Percentiles rank a stretch among this genome's conserved stretches.
Evolutionary conservation across 2,329 filamentous ascomycete genomes (phyloP).

Genomic region (Sarocladiaceae sp.): DNA sequence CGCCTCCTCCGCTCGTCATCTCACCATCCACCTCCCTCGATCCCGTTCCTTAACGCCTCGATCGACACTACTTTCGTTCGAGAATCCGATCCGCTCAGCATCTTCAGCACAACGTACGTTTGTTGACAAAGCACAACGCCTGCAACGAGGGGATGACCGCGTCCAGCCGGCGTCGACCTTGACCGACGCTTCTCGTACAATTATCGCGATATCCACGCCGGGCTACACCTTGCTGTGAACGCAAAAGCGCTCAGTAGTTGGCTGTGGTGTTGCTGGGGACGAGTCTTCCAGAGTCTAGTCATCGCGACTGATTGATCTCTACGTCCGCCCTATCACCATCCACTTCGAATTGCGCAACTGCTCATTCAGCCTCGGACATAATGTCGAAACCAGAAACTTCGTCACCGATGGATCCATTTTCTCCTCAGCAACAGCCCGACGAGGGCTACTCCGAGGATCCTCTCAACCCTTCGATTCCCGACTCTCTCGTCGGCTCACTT

Average conservation of each 20-base stretch:
- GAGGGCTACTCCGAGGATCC: constrained; percentile 85
- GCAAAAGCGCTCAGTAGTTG: too few relatives aligned
- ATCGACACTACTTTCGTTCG: not conserved
- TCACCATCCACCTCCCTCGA: not conserved
- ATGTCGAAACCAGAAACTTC: not conserved
- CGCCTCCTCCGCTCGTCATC: not conserved
- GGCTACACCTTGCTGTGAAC: too few relatives aligned
- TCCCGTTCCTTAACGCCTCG: not conserved
- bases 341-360: not conserved
- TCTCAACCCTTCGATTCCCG: constrained; percentile 37
- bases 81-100: not conserved
- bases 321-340: not conserved
- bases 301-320: not conserved
- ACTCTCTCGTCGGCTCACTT: constrained; percentile 27
- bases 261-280: too few relatives aligned
- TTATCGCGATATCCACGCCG: too few relatives aligned
- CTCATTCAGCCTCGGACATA: not conserved
- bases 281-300: not conserved
- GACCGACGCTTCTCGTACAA: not conserved
- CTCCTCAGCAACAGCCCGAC: constrained; percentile 61
- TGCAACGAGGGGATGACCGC: not conserved
- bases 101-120: too few relatives aligned
- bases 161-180: not conserved
- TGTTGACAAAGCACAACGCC: too few relatives aligned
- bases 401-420: constrained; percentile 38